These are phyloP conservation scores for Leptographium lundbergii DNA, from an alignment of 2,329 filamentous ascomycete species.

Conservation along the genomic window DNA sequence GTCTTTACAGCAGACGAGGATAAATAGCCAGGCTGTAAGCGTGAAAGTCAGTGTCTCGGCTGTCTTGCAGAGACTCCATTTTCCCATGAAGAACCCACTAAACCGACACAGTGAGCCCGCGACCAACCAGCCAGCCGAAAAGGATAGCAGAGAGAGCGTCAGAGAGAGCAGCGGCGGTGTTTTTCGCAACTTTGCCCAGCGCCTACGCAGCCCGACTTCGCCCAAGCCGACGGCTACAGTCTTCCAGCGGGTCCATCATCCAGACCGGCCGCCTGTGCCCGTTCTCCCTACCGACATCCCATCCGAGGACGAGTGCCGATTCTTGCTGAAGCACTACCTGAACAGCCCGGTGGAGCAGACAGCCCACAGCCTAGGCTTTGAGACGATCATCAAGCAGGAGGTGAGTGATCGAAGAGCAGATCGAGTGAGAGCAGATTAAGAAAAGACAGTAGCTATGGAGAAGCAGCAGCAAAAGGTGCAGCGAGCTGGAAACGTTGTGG, in stretches of 20 bases:
- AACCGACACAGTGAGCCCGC: constrained; percentile 6
- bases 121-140: neutral
- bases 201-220: neutral
- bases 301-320: constrained; percentile 17
- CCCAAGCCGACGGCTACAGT: neutral
- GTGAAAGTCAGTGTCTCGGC: neutral
- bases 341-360: neutral
- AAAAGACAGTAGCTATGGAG: neutral
- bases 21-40: neutral
- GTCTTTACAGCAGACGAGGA: neutral
- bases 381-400: neutral
- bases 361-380: neutral
- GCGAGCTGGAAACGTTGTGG: neutral
- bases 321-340: constrained; percentile 1
- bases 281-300: constrained; percentile 13
- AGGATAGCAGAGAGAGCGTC: neutral
- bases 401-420: neutral
- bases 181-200: neutral
- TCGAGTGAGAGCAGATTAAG: neutral
- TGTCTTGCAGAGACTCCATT: neutral
- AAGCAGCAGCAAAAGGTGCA: neutral
- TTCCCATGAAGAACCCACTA: constrained; percentile 7
- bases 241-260: constrained; percentile 13
- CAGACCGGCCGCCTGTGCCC: constrained; percentile 15
- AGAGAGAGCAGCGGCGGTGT: neutral